These are phyloP conservation scores for Blastobotrys chiropterorum DNA, from an alignment of 805 yeast species.

Conservation along the genomic window DNA sequence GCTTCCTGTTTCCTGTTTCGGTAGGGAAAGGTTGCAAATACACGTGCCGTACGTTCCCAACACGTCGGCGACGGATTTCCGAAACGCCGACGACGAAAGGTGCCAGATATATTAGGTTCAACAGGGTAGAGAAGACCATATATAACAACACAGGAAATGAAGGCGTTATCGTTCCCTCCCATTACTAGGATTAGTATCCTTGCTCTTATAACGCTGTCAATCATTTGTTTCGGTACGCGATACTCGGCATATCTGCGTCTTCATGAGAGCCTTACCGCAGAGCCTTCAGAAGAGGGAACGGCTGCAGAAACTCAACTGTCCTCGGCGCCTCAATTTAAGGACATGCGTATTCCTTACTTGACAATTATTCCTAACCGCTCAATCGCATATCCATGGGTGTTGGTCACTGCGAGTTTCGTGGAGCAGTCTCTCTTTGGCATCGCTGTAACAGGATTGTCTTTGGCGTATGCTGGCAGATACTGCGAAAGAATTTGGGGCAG, in stretches of 20 bases:
- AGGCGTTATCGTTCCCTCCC: conserved; percentile 20
- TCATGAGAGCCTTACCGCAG: not conserved
- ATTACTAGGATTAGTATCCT: conserved; percentile 12
- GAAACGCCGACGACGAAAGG: no score
- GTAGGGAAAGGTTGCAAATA: no score
- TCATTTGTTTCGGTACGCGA: conserved; percentile 3
- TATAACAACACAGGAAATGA: no score
- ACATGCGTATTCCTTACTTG: conserved; percentile 15
- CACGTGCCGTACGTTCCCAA: no score
- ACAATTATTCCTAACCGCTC: conserved; percentile 15
- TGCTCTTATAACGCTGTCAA: conserved; percentile 6
- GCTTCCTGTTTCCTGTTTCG: no score
- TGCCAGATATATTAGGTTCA: no score
- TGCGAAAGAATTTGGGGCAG: conserved; percentile 63
- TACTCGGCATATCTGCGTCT: conserved; percentile 5
- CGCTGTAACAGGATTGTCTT: conserved; percentile 33
- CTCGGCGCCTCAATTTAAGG: conserved; percentile 6
- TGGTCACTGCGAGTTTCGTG: conserved; percentile 41
- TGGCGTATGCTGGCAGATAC: conserved; percentile 54
- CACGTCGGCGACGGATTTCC: no score
- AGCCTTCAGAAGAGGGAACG: not conserved
- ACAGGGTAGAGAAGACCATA: no score
- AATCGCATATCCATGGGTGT: conserved; percentile 42
- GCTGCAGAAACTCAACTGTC: not conserved
- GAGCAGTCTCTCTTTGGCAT: conserved; percentile 40